phyloP scores from a whole-genome alignment of 2,329 filamentous ascomycete genomes.

The Hypoxylon sp. region DNA sequence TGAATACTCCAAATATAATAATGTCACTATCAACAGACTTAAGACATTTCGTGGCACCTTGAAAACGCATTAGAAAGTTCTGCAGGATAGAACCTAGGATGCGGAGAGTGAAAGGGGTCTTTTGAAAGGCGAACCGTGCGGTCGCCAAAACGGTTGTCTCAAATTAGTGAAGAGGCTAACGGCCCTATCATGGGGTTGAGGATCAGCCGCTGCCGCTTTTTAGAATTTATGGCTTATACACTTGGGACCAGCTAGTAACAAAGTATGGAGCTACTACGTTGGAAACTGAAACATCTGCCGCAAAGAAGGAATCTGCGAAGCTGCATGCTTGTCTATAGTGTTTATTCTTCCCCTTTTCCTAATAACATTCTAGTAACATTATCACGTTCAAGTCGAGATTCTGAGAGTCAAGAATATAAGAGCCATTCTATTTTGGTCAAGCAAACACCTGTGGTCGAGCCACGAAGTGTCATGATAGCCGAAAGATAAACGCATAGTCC shows the following conservation, averaged over 20 bases:
- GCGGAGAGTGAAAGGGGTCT: neutral
- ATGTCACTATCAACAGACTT: conserved; percentile 2
- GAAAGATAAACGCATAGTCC: neutral
- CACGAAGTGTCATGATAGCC: neutral
- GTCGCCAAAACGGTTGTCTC: neutral
- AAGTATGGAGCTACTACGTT: neutral
- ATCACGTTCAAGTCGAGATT: neutral
- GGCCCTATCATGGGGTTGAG: conserved; percentile 1
- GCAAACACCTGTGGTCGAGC: neutral
- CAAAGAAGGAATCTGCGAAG: neutral
- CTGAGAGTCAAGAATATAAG: neutral
- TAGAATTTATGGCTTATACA: neutral
- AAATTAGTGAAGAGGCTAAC: conserved; percentile 20
- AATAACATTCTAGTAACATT: neutral
- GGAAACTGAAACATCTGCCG: neutral
- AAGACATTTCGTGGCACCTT: neutral
- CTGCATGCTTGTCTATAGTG: neutral
- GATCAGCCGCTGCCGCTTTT: conserved; percentile 3
- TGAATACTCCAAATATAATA: neutral
- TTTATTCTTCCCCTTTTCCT: neutral
- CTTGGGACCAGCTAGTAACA: neutral
- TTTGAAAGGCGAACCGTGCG: conserved; percentile 14
- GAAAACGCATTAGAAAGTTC: neutral
- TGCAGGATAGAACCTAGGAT: neutral
- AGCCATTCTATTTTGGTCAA: neutral